A percentile compares a stretch with the other conserved stretches of the same genome.
These are phyloP conservation scores for Melanomma pulvis-pyrius DNA, from an alignment of 495 filamentous ascomycete species.

Conservation along the genomic window DNA sequence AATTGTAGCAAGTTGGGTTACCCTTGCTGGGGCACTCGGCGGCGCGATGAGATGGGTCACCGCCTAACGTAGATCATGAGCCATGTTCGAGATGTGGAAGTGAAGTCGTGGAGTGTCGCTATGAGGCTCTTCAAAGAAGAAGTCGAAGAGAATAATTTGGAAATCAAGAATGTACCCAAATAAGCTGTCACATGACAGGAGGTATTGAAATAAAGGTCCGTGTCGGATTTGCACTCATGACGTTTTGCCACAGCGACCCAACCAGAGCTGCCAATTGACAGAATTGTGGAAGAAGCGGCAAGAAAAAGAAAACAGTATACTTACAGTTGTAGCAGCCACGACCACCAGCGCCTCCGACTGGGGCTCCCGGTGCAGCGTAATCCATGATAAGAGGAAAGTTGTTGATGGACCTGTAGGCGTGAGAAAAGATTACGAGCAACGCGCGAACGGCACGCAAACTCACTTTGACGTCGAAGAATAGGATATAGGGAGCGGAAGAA, in stretches of 20 bases:
- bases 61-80: constrained; percentile 57
- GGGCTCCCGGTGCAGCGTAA: constrained; percentile 25
- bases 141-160: background rate
- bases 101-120: background rate
- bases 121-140: background rate
- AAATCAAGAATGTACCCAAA: background rate
- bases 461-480: constrained; percentile 17
- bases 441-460: constrained; percentile 7
- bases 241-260: constrained; percentile 11
- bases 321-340: constrained; percentile 83
- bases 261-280: background rate
- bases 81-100: background rate
- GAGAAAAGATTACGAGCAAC: constrained; percentile 1
- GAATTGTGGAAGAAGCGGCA: background rate
- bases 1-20: constrained; percentile 90
- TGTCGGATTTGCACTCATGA: constrained; percentile 26
- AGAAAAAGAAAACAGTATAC: constrained; percentile 46
- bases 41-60: constrained; percentile 77
- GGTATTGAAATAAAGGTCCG: constrained; percentile 25
- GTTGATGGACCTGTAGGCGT: constrained; percentile 35
- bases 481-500: background rate
- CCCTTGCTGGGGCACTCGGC: constrained; percentile 95
- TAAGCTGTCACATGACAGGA: constrained; percentile 25
- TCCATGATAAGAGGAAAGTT: constrained; percentile 49
- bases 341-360: constrained; percentile 46